Conservation (phyloP, 1,139 yeast species). For the Hansenula anomala region DNA sequence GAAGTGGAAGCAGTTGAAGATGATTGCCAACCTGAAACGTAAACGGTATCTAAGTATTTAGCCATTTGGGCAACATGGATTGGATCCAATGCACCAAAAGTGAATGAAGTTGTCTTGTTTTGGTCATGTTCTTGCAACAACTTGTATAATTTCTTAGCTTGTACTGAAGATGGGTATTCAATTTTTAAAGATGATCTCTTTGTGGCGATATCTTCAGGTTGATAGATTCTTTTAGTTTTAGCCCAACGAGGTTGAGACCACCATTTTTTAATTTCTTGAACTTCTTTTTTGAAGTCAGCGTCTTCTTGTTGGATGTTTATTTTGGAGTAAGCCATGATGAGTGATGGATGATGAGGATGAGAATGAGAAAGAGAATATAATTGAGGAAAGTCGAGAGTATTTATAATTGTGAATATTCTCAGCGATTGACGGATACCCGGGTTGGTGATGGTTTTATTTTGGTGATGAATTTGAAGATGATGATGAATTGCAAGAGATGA, state of each 20-base stretch:
- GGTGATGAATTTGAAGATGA: no score
- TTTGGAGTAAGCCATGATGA: slow-evolving; percentile 9
- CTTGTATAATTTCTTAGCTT: slow-evolving; percentile 77
- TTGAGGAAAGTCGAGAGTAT: neutral
- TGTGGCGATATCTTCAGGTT: slow-evolving; percentile 83
- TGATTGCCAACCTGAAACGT: slow-evolving; percentile 98
- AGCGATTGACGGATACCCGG: neutral
- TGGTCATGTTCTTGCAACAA: slow-evolving; percentile 69
- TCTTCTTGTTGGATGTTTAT: slow-evolving; percentile 21
- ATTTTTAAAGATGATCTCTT: slow-evolving; percentile 77
- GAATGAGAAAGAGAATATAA: neutral
- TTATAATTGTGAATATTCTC: neutral
- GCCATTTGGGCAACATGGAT: slow-evolving; percentile 97
- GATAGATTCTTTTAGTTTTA: slow-evolving; percentile 81
- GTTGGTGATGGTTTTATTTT: no score
- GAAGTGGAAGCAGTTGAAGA: slow-evolving; percentile 96
- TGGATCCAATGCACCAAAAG: slow-evolving; percentile 96
- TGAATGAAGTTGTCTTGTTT: slow-evolving; percentile 74
- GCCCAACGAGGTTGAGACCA: slow-evolving; percentile 93
- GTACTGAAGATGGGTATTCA: slow-evolving; percentile 70
- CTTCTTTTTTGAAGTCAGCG: slow-evolving; percentile 57
- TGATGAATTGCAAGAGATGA: no score
- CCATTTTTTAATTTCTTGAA: slow-evolving; percentile 75
- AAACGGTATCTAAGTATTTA: slow-evolving; percentile 84
- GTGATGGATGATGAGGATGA: neutral